Base-by-base conservation (phyloP, 2,329 filamentous ascomycete species). In the Fusarium tupiense region DNA sequence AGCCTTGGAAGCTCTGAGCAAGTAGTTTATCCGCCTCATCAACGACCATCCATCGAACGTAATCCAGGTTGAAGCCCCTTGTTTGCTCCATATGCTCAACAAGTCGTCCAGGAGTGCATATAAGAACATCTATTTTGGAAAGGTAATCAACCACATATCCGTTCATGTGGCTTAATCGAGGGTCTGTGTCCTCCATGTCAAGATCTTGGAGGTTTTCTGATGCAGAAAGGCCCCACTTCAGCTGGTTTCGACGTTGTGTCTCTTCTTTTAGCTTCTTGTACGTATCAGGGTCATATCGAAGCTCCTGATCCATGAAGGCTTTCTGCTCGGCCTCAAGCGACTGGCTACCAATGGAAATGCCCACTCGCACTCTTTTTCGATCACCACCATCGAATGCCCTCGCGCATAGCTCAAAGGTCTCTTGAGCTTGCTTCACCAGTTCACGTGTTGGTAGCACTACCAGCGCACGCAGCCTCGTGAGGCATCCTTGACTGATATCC, bases 1-100 rank as follows among this genome's bases (percentile, higher is more conserved):
- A 98, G 78, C 96, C 93, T 80, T 98, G 95, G 82, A 96, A 98
- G 78, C 93, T 95, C 81, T 98, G 94, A 49, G 95, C 93, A 11
- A 98, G 88, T 19, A 98, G 86, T 80, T 96, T 94, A 82, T 98
- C 96, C 17, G 96, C 96, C 83, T 98, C 96, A 78, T 98, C 96
- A 52, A 98, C 93, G 6, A 98, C 90, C 1, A 98, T 86, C 95
- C 95, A 98, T 69, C 93, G 90, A 9, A 98, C 86, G 79, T 93
- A 88, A 64, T 93, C 89, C 29, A 98, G 86, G 1, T 88, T 90
- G 81, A 98, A 98, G 1, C 94, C 95, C 7, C 90, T 90, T 0
- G 96, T 98, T 68, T 92, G 91, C 72, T 92, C 92, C 58, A 98
- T 88, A 82, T 98, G 96, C 77, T 98, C 96, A 8, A 98, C 94